These are phyloP conservation scores for Strigomonas oncopelti DNA, from an alignment of 208 protist genomes.

Conservation along the genomic window DNA sequence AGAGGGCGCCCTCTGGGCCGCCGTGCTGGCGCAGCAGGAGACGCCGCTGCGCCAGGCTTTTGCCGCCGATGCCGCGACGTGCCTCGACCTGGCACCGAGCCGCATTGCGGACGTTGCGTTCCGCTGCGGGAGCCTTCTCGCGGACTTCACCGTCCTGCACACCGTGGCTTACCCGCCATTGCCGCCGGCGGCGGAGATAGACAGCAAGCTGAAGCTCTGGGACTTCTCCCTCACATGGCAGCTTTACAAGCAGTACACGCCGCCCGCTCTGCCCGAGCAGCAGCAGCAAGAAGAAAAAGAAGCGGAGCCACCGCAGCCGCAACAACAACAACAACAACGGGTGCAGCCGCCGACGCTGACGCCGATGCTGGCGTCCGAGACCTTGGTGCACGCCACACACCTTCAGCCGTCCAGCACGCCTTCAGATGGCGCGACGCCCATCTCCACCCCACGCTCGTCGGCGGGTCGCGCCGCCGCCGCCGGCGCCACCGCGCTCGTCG, in stretches of 20 bases:
- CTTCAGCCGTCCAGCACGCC: no score
- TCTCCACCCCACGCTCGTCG: no score
- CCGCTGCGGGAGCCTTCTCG: conserved; percentile 20
- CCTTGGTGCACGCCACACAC: no score
- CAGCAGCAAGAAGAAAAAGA: no score
- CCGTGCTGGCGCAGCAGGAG: not conserved
- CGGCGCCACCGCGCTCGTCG: no score
- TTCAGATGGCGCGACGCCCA: no score
- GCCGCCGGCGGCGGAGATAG: not conserved
- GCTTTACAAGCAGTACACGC: conserved; percentile 19
- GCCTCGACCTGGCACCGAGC: not conserved
- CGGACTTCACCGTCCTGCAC: conserved; percentile 27
- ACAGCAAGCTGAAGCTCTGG: conserved; percentile 12
- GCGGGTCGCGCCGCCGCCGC: no score
- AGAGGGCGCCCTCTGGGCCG: conserved; percentile 18
- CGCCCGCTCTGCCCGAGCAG: no score
- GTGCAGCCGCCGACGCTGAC: no score
- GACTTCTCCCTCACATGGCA: conserved; percentile 25
- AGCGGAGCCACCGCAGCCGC: no score
- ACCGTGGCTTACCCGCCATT: not conserved
- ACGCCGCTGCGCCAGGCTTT: conserved; percentile 13
- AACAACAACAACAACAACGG: no score
- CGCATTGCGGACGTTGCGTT: conserved; percentile 16
- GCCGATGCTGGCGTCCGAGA: not conserved
- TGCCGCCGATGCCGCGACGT: conserved; percentile 15